These are phyloP conservation scores for Nannochloris sp. DNA, from an alignment of 139 green algal species.

Conservation along the genomic window DNA sequence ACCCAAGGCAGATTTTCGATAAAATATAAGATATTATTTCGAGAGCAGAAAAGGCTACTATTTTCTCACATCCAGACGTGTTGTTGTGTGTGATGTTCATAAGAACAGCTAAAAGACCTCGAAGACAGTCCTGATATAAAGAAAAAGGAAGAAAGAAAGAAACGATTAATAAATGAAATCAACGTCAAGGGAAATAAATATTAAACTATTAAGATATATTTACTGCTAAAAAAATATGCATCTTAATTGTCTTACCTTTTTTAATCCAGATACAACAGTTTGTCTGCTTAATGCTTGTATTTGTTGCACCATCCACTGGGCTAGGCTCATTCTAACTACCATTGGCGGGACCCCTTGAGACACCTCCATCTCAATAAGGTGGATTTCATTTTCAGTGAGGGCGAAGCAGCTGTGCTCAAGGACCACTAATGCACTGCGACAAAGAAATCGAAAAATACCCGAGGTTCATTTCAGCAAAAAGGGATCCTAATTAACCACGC, in stretches of 20 bases:
- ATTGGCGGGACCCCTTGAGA: background rate
- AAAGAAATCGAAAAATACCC: no score
- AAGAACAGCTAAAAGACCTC: constrained; percentile 42
- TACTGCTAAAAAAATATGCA: background rate
- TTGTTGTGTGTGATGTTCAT: constrained; percentile 74
- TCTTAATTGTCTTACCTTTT: constrained; percentile 14
- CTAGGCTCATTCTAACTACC: background rate
- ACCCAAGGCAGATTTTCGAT: background rate
- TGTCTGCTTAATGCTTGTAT: constrained; percentile 6
- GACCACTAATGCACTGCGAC: constrained; percentile 34
- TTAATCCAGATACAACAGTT: constrained; percentile 10
- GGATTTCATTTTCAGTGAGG: constrained; percentile 40
- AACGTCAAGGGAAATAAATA: background rate
- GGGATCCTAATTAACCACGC: no score
- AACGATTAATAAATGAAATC: no score
- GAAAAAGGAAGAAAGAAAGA: background rate
- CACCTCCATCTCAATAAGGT: constrained; percentile 31
- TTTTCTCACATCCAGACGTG: constrained; percentile 22
- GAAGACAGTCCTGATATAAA: constrained; percentile 29
- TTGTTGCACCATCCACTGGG: constrained; percentile 13
- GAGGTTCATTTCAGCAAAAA: no score
- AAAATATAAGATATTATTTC: constrained; percentile 1
- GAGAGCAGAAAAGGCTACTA: constrained; percentile 28
- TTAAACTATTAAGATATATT: constrained; percentile 8
- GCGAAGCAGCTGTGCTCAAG: constrained; percentile 70